phyloP scores from a whole-genome alignment of 345 rosid genomes.

The Orychophragmus violaceus region DNA sequence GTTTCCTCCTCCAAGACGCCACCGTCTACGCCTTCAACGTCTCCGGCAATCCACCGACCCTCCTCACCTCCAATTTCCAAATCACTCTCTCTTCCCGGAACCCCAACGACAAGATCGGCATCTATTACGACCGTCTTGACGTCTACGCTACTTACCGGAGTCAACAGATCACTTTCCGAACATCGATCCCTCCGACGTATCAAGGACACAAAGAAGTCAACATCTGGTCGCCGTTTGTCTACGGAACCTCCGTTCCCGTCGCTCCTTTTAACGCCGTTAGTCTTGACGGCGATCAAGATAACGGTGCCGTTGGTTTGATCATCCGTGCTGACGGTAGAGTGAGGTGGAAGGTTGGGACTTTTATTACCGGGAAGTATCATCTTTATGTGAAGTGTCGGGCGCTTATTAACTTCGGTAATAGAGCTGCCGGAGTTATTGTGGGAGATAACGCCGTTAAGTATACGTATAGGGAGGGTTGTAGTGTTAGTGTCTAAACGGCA shows the following conservation, averaged over 20 bases:
- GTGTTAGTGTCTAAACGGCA: slow-evolving; percentile 51
- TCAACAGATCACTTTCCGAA: slow-evolving; percentile 75
- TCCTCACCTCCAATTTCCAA: slow-evolving; percentile 70
- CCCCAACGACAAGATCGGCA: slow-evolving; percentile 69
- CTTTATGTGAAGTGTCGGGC: slow-evolving; percentile 59
- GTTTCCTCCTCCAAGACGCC: slow-evolving; percentile 81
- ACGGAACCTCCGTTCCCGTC: slow-evolving; percentile 62
- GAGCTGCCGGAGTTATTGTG: slow-evolving; percentile 38
- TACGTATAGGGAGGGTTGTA: slow-evolving; percentile 44
- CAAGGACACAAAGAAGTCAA: slow-evolving; percentile 50
- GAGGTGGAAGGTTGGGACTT: slow-evolving; percentile 71
- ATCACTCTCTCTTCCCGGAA: slow-evolving; percentile 76
- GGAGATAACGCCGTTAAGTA: slow-evolving; percentile 71
- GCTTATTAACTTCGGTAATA: slow-evolving; percentile 40
- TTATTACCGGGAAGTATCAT: slow-evolving; percentile 56
- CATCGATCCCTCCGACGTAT: slow-evolving; percentile 47
- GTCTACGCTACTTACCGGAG: slow-evolving; percentile 61
- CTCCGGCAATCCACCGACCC: slow-evolving; percentile 47
- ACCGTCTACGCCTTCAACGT: slow-evolving; percentile 84
- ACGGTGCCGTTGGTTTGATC: slow-evolving; percentile 38
- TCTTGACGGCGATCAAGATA: slow-evolving; percentile 42
- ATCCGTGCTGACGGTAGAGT: slow-evolving; percentile 78
- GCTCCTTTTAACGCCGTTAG: slow-evolving; percentile 58
- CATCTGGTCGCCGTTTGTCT: slow-evolving; percentile 79
- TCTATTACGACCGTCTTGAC: slow-evolving; percentile 80